Conservation (phyloP, 2,329 filamentous ascomycete genomes). For the Trichoderma sp. region DNA sequence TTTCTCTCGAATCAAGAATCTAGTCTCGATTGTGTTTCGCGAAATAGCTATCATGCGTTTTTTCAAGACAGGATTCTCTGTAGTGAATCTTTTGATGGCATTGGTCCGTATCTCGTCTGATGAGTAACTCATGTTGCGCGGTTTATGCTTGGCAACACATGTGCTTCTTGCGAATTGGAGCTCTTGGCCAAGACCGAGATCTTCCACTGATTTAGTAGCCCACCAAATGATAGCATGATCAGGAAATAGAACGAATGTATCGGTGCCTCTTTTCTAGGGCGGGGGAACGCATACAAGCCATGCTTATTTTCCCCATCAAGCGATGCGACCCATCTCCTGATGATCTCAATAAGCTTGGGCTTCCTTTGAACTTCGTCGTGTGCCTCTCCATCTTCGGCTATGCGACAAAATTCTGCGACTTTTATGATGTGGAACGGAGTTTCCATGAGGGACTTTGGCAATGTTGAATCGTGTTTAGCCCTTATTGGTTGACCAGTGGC, state of each 20-base stretch:
- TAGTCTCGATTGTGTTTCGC: not conserved
- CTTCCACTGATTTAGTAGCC: not conserved
- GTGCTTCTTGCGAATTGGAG: not conserved
- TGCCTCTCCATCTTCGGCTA: not conserved
- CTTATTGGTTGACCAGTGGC: not conserved
- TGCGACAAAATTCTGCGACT: not conserved
- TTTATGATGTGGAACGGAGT: not conserved
- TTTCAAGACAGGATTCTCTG: not conserved
- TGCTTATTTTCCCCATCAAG: not conserved
- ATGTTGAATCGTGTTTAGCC: not conserved
- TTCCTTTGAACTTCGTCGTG: accelerated
- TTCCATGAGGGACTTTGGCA: not conserved
- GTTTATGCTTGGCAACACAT: not conserved
- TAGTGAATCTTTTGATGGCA: not conserved
- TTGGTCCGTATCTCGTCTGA: not conserved
- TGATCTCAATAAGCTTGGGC: accelerated
- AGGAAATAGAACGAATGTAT: not conserved
- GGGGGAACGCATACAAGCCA: not conserved
- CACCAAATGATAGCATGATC: not conserved
- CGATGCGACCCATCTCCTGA: not conserved
- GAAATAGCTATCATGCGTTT: not conserved
- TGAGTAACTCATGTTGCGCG: not conserved
- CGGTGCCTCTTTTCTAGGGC: not conserved
- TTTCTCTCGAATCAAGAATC: not conserved
- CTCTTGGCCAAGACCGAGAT: not conserved